These are phyloP conservation scores for Bertia moriformis DNA, from an alignment of 2,329 filamentous ascomycete genomes.

Conservation along the genomic window DNA sequence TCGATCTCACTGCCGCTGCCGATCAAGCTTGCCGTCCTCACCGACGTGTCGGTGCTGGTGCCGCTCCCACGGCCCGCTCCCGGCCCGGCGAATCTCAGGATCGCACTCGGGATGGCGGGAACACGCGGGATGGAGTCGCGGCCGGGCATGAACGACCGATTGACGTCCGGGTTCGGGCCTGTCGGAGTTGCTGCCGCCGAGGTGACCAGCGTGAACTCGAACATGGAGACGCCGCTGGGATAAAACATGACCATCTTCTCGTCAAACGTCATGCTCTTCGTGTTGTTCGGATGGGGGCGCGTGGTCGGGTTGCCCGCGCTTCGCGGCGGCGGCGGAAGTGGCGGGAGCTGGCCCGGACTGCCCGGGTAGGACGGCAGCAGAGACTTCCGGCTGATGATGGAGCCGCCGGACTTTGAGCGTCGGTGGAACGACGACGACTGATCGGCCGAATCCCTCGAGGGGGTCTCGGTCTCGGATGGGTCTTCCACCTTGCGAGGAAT, in stretches of 20 bases:
- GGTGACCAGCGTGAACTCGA: too few relatives aligned
- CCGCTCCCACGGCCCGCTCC: too few relatives aligned
- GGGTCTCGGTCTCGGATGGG: too few relatives aligned
- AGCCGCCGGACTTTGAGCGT: slow-evolving; percentile 33
- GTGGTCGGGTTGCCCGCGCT: slow-evolving; percentile 17
- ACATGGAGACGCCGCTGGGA: slow-evolving; percentile 19
- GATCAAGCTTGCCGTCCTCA: slow-evolving; percentile 23
- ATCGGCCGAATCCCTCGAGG: too few relatives aligned
- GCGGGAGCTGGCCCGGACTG: slow-evolving; percentile 32
- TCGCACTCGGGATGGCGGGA: too few relatives aligned
- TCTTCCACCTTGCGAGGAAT: slow-evolving; percentile 40
- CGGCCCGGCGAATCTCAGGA: too few relatives aligned
- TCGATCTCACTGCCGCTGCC: too few relatives aligned
- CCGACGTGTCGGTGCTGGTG: slow-evolving; percentile 18
- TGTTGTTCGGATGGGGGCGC: slow-evolving; percentile 33
- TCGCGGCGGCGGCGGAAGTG: slow-evolving; percentile 31
- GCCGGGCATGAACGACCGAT: too few relatives aligned
- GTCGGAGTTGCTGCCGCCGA: too few relatives aligned
- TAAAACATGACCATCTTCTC: slow-evolving; percentile 41
- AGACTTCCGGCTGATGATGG: slow-evolving; percentile 25
- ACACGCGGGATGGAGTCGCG: too few relatives aligned
- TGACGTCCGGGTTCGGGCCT: too few relatives aligned
- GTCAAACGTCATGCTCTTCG: slow-evolving; percentile 41
- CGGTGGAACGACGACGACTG: slow-evolving; percentile 27
- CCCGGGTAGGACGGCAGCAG: slow-evolving; percentile 28